Evolutionary conservation across 345 rosid species (phyloP).

Genomic region (Citrus cavaleriei): DNA sequence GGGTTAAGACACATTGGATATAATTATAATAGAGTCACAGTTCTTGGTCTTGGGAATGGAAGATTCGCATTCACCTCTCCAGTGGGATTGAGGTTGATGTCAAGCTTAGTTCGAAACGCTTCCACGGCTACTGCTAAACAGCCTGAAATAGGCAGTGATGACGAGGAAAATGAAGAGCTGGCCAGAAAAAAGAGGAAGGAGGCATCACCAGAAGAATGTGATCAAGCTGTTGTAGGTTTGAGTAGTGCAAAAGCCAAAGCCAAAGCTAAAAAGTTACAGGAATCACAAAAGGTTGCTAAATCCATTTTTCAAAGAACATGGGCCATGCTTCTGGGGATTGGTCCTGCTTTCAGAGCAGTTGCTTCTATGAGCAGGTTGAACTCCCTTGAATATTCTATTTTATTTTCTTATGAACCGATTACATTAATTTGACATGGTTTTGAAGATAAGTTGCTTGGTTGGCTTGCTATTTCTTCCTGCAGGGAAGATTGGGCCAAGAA

Average conservation of each 20-base stretch:
- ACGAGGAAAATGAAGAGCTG: conserved; percentile 45
- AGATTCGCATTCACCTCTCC: conserved; percentile 25
- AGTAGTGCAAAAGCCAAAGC: conserved; percentile 65
- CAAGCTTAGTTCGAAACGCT: conserved; percentile 36
- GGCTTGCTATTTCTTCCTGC: conserved; percentile 15
- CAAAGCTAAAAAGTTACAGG: conserved; percentile 56
- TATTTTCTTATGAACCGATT: background rate
- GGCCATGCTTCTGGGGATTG: conserved; percentile 45
- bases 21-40: conserved; percentile 23
- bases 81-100: conserved; percentile 30
- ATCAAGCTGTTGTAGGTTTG: conserved; percentile 69
- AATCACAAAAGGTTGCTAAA: conserved; percentile 38
- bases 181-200: conserved; percentile 49
- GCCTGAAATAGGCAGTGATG: conserved; percentile 50
- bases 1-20: conserved; percentile 20
- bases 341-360: conserved; percentile 67
- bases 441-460: conserved; percentile 7
- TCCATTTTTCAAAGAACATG: conserved; percentile 42
- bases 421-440: background rate
- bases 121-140: conserved; percentile 60
- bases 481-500: conserved; percentile 73
- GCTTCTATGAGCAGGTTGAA: conserved; percentile 83
- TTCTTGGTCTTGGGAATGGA: conserved; percentile 24
- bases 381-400: conserved; percentile 6
- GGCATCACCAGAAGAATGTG: conserved; percentile 76